Percentiles rank a stretch among this genome's conserved stretches.
Conservation (phyloP, 1,284 basidiomycete species). For the Naganishia sp. region DNA sequence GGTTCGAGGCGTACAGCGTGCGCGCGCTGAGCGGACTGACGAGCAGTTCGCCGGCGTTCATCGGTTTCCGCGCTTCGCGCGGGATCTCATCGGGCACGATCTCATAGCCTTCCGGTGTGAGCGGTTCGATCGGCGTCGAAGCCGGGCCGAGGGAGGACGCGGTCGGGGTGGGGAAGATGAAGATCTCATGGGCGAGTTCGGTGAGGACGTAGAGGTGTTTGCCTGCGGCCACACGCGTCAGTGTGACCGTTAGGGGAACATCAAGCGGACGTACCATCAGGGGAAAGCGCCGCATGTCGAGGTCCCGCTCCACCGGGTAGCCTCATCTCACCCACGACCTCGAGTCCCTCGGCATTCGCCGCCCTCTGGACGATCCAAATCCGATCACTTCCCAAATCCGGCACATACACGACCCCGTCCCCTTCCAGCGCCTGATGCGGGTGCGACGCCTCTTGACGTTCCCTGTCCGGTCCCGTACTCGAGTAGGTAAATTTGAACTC, state of each 20-base stretch:
- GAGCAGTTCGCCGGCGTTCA: constrained; percentile 48
- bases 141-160: constrained; percentile 1
- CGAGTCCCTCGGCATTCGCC: constrained; percentile 18
- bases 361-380: constrained; percentile 42
- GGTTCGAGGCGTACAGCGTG: constrained; percentile 50
- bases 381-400: constrained; percentile 51
- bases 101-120: constrained; percentile 36
- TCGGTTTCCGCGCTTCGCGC: constrained; percentile 35
- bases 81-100: constrained; percentile 46
- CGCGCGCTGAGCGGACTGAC: constrained; percentile 39
- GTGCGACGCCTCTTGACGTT: constrained; percentile 50
- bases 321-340: constrained; percentile 44
- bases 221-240: constrained; percentile 32
- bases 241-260: constrained; percentile 39
- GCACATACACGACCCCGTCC: constrained; percentile 44
- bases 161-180: constrained; percentile 42
- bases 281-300: constrained; percentile 45
- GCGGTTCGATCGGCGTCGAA: constrained; percentile 37
- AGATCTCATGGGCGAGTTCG: constrained; percentile 45
- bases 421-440: constrained; percentile 51
- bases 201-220: constrained; percentile 50
- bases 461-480: constrained; percentile 45
- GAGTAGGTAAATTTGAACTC: constrained; percentile 41
- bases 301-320: constrained; percentile 47
- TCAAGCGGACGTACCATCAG: constrained; percentile 43